A percentile compares a stretch with the other conserved stretches of the same genome.
These are phyloP conservation scores for Cystobasidium tubakii DNA, from an alignment of 768 basidiomycete species.

Conservation along the genomic window DNA sequence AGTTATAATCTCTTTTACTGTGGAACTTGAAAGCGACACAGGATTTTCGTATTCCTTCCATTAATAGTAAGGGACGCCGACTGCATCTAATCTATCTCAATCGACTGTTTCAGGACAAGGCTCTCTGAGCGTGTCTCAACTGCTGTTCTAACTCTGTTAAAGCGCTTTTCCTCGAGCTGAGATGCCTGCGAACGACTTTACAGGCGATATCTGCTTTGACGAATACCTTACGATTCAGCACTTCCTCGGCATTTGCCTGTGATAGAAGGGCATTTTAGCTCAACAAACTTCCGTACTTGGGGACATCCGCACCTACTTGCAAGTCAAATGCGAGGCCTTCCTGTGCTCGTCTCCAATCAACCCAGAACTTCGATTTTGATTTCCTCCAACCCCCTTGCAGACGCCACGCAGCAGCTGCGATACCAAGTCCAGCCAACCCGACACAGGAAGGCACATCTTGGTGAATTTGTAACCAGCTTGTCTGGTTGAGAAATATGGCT, in stretches of 20 bases:
- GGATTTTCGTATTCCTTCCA: no score
- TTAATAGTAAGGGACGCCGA: no score
- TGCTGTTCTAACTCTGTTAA: constrained; percentile 8
- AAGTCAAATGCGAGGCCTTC: constrained; percentile 33
- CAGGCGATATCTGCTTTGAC: constrained; percentile 27
- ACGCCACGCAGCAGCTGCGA: constrained; percentile 36
- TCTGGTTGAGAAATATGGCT: constrained; percentile 13
- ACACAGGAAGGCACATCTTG: constrained; percentile 33
- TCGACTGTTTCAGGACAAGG: not conserved
- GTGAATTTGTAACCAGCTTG: not conserved
- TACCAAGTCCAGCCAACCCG: constrained; percentile 38
- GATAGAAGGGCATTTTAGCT: not conserved
- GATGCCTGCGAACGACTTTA: not conserved
- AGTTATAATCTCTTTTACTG: not conserved
- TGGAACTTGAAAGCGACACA: not conserved
- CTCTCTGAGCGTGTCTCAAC: not conserved
- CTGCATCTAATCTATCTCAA: no score
- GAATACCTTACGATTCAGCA: constrained; percentile 29
- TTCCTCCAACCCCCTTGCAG: constrained; percentile 43
- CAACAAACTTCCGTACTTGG: not conserved
- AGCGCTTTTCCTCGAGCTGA: not conserved
- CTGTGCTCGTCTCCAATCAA: constrained; percentile 37
- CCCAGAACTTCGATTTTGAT: constrained; percentile 39
- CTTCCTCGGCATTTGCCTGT: constrained; percentile 19
- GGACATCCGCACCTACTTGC: constrained; percentile 21